A percentile compares a stretch with the other conserved stretches of the same genome.
Evolutionary conservation across 2,329 filamentous ascomycete genomes (phyloP).

Genomic region (Rugonectria rugulosa): DNA sequence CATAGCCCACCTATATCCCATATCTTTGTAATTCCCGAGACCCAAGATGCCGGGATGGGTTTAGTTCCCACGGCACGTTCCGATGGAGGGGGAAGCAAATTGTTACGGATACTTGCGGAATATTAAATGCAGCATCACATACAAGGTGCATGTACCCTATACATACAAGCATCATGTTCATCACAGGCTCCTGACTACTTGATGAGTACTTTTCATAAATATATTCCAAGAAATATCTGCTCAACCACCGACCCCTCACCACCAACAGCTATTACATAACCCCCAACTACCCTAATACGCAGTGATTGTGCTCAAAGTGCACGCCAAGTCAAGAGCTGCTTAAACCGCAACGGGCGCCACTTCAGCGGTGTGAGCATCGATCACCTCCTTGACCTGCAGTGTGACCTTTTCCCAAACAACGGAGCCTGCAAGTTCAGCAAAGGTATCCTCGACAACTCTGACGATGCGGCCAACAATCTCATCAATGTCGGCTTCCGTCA

Average conservation of each 20-base stretch:
- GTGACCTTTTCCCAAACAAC: conserved; percentile 29
- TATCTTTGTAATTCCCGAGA: too few relatives aligned
- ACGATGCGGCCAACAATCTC: conserved; percentile 30
- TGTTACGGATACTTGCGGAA: too few relatives aligned
- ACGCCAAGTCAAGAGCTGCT: background rate
- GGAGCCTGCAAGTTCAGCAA: conserved; percentile 20
- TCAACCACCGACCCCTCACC: too few relatives aligned
- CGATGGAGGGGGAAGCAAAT: too few relatives aligned
- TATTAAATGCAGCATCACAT: too few relatives aligned
- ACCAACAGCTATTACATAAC: background rate
- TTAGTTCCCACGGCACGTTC: too few relatives aligned
- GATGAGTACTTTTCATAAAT: background rate
- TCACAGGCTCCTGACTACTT: too few relatives aligned
- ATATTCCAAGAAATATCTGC: too few relatives aligned
- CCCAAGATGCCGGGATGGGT: too few relatives aligned
- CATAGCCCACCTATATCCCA: too few relatives aligned
- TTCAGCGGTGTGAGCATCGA: background rate
- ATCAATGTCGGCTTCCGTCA: conserved; percentile 24
- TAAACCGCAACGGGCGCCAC: background rate
- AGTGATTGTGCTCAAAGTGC: background rate
- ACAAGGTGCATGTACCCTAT: too few relatives aligned
- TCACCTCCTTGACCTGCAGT: conserved; percentile 21
- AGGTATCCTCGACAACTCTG: conserved; percentile 28
- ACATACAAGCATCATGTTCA: too few relatives aligned
- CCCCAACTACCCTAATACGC: background rate